Evolutionary conservation across 495 filamentous ascomycete species (phyloP).

Genomic region (Staphylotrichum longicolle): DNA sequence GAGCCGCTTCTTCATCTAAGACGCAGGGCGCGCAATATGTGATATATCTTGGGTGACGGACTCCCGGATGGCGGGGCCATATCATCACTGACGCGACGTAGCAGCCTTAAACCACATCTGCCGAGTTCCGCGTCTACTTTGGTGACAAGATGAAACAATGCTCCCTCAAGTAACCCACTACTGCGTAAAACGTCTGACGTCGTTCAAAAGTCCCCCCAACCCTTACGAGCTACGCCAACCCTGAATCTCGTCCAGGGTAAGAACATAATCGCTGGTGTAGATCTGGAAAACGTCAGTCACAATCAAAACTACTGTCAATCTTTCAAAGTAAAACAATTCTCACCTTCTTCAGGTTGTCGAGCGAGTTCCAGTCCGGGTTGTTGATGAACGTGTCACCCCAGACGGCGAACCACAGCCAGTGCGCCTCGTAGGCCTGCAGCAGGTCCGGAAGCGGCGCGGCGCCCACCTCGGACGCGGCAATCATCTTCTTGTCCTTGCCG

Average conservation of each 20-base stretch:
- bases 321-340: not conserved
- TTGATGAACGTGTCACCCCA: conserved; percentile 45
- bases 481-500: conserved; percentile 46
- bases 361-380: conserved; percentile 37
- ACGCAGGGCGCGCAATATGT: not conserved
- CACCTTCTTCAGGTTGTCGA: conserved; percentile 34
- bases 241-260: conserved; percentile 44
- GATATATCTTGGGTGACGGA: not conserved
- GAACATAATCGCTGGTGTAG: conserved; percentile 39
- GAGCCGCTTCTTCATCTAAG: not conserved
- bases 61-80: not conserved
- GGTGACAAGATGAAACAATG: too few species aligned
- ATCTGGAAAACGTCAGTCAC: conserved; percentile 19
- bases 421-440: conserved; percentile 41
- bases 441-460: conserved; percentile 43
- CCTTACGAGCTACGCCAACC: conserved; percentile 30
- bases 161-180: too few species aligned
- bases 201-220: too few species aligned
- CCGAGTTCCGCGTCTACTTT: too few species aligned
- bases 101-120: too few species aligned
- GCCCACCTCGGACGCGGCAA: conserved; percentile 47
- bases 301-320: not conserved
- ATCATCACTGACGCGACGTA: too few species aligned
- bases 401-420: conserved; percentile 49
- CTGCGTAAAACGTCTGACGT: too few species aligned